Evolutionary conservation across 352 stramenopile species (phyloP), one percentile per base, ranked within the genome.

Genomic region (Globisporangium sylvaticum): DNA sequence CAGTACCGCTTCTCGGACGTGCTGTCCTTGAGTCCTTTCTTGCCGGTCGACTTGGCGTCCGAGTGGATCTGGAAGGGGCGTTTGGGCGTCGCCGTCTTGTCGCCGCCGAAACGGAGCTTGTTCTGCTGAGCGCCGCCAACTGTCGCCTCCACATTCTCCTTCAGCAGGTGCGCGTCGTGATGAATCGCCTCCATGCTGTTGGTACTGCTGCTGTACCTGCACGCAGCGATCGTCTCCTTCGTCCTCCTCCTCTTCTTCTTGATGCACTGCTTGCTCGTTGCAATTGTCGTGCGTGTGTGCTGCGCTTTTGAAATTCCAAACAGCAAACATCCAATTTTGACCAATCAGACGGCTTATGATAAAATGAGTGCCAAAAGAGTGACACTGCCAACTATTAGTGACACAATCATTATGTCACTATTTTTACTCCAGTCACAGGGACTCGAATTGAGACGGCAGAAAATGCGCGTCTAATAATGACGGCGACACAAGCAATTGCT

Each of bases 91-190:
- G 64, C 78, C 22, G 65, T 42, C n/a, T 31, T 68, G 63, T 55
- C 53, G 22, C 55, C 8, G 1, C 54, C 31, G 27, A 48, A 57
- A 14, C 58, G 66, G 34, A 80, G 10, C 62, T 87, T 89, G 66
- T 48, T 57, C 58, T 66, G 39, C 12, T 61, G 65, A 0, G n/a
- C 57, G 34, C 42, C 37, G 5, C 56, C 57, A 59, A 72, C 61
- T 24, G 62, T 71, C 18, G 60, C 67, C 57, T 89, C 77, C 64
- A 90, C 73, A 68, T 93, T 93, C 74, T 93, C 84, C 66, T 93
- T 93, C 62, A 90, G 81, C 48, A 81, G 72, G 32, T 84, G 62
- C 14, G 76, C 69, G 10, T 59, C 67, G 18, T 65, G 58, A 12
- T 39, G 58, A 25, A 89, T 60, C 55, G 79, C 74, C 61, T 89